phyloP scores from a whole-genome alignment of 164 flowering plant genomes.

The grape (Vitis vinifera) region DNA sequence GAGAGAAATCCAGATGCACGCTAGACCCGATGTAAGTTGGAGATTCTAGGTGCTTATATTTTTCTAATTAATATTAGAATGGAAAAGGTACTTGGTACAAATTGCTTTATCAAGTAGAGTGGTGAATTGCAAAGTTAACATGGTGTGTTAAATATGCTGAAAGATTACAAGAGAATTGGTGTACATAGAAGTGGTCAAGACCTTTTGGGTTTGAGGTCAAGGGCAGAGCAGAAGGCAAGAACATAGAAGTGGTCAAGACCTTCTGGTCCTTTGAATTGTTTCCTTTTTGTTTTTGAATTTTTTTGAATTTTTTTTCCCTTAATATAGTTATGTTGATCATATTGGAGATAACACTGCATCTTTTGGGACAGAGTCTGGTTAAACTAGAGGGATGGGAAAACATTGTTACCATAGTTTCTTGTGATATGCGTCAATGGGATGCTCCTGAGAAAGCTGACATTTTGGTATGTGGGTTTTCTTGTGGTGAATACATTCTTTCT shows the following conservation, averaged over 20 bases:
- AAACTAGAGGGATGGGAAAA: constrained; percentile 95
- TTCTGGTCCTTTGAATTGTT: background rate
- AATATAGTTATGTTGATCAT: background rate
- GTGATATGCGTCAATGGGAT: constrained; percentile 97
- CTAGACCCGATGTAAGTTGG: constrained; percentile 15
- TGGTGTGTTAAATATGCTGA: too few relatives aligned
- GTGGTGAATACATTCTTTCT: background rate
- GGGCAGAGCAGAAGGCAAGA: too few relatives aligned
- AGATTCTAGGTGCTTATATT: background rate
- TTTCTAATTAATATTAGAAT: background rate
- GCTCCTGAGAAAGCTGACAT: constrained; percentile 99
- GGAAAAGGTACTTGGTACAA: too few relatives aligned
- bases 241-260: too few relatives aligned
- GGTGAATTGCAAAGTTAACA: too few relatives aligned
- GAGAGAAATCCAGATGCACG: too few relatives aligned
- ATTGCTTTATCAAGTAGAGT: too few relatives aligned
- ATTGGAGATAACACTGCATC: background rate
- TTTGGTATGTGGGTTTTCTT: constrained; percentile 46
- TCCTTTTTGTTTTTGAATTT: background rate
- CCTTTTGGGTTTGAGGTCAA: too few relatives aligned
- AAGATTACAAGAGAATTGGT: too few relatives aligned
- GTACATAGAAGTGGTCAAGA: too few relatives aligned
- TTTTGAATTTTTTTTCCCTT: background rate
- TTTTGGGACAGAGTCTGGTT: constrained; percentile 71
- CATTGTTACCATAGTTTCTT: constrained; percentile 72